Evolutionary conservation across 306 rosid species (phyloP), one percentile per base, ranked within the genome.

Genomic region (Prunus campanulata): DNA sequence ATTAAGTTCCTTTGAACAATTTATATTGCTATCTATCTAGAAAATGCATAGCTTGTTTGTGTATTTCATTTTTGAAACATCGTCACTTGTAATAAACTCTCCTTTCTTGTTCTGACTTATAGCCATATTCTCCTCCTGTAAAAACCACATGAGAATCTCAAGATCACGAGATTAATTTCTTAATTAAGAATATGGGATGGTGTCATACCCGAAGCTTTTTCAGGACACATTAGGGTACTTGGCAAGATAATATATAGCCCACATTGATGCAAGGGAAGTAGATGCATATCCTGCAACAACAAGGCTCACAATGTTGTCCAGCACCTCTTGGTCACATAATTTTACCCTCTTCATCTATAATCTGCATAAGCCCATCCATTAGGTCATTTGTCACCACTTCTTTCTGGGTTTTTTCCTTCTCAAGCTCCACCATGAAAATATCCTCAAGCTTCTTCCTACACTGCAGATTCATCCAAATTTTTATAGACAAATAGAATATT

Each of bases 291-390:
- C 27, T 25, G 27, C 27, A 25, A 25, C 27, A 25, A 25, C 27
- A 25, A 25, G 29, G 80, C 52, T 29, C 4, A 81, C 72, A 22
- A 83, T 85, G 72, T 88, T 88, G 70, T 85, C 89, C 57, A 85
- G 2, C 20, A 85, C 85, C 72, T 88, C 86, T 71, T 46, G 70
- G 54, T 83, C 86, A 79, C 82, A 77, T 19, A 88, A 71, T 29
- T 30, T 81, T 68, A 2, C 80, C 88, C 4, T 85, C 88, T 0
- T 72, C 83, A 52, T 85, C 91, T 67, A 47, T 16, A 16, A 88
- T 68, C 14, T 79, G 76, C 80, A 83, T 88, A n/a, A 88, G 61
- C 22, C 88, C 90, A 14, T 85, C 89, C 89, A 82, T 85, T 13
- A 86, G 72, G 65, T 83, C 91, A 78, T 2, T 1, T 13, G 54